These are phyloP conservation scores for Aspergillus sparsus DNA, from an alignment of 495 filamentous ascomycete genomes.

Conservation along the genomic window DNA sequence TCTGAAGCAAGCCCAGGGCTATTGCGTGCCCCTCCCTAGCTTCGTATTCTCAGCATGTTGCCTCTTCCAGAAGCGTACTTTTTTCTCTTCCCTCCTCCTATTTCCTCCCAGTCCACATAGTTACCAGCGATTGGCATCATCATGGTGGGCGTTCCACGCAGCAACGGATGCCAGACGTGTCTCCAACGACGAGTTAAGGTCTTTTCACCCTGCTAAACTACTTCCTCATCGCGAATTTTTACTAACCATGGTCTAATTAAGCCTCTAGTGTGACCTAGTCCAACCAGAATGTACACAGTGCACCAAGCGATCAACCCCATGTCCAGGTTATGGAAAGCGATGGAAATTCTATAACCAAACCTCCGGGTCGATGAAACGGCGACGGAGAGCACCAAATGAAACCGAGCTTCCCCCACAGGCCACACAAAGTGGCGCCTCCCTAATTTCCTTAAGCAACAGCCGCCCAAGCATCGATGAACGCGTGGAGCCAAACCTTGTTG, in stretches of 20 bases:
- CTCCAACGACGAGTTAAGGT: conserved; percentile 32
- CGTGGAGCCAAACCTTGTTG: conserved; percentile 20
- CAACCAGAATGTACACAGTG: conserved; percentile 28
- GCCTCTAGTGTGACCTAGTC: conserved; percentile 28
- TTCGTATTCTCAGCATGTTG: conserved; percentile 21
- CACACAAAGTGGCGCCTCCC: neutral
- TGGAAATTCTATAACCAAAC: conserved; percentile 24
- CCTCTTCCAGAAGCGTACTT: conserved; percentile 4
- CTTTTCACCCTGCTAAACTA: neutral
- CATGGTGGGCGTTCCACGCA: conserved; percentile 21
- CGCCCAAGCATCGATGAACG: conserved; percentile 19
- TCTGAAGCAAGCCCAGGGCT: neutral
- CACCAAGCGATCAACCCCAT: conserved; percentile 22
- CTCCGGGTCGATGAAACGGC: neutral
- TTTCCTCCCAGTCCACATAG: neutral
- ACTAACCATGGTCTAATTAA: neutral
- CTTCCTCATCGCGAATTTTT: neutral
- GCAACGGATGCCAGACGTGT: conserved; percentile 19
- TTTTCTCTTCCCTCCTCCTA: neutral
- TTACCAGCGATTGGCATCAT: neutral
- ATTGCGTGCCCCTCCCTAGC: neutral
- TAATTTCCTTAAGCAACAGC: neutral
- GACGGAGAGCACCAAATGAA: neutral
- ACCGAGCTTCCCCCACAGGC: neutral
- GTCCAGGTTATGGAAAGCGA: conserved; percentile 31